These are phyloP conservation scores for Elsinoe arachidis DNA, from an alignment of 2,329 filamentous ascomycete genomes.

Conservation along the genomic window DNA sequence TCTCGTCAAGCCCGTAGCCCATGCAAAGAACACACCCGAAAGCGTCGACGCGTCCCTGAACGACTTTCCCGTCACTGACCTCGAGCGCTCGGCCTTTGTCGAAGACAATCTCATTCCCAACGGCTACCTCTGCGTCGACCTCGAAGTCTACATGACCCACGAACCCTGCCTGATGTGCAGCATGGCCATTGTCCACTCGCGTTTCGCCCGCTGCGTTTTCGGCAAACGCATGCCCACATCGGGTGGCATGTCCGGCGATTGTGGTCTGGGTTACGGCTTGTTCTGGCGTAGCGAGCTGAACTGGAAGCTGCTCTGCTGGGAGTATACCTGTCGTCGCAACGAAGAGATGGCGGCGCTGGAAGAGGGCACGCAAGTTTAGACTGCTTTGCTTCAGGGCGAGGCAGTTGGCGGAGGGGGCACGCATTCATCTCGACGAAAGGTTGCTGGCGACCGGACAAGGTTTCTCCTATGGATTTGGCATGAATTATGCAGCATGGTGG, in stretches of 20 bases:
- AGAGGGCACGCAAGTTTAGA: constrained; percentile 14
- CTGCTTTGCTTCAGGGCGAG: constrained; percentile 6
- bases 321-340: constrained; percentile 37
- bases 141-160: constrained; percentile 90
- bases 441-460: neutral
- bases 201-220: constrained; percentile 81
- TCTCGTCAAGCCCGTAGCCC: constrained; percentile 13
- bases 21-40: constrained; percentile 18
- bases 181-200: constrained; percentile 90
- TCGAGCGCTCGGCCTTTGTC: constrained; percentile 56
- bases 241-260: constrained; percentile 73
- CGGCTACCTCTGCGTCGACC: constrained; percentile 86
- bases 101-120: constrained; percentile 59
- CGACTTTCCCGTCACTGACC: constrained; percentile 57
- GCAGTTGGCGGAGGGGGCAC: neutral
- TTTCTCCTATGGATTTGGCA: neutral
- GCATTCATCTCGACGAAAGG: neutral
- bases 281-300: constrained; percentile 68
- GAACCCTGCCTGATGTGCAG: constrained; percentile 96
- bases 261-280: constrained; percentile 47
- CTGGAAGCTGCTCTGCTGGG: constrained; percentile 77
- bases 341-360: constrained; percentile 12
- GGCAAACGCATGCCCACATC: constrained; percentile 68
- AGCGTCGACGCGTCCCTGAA: constrained; percentile 51
- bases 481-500: neutral